Base-by-base conservation (phyloP, 148 eudicot genomes). In the Amaranthus palmeri region DNA sequence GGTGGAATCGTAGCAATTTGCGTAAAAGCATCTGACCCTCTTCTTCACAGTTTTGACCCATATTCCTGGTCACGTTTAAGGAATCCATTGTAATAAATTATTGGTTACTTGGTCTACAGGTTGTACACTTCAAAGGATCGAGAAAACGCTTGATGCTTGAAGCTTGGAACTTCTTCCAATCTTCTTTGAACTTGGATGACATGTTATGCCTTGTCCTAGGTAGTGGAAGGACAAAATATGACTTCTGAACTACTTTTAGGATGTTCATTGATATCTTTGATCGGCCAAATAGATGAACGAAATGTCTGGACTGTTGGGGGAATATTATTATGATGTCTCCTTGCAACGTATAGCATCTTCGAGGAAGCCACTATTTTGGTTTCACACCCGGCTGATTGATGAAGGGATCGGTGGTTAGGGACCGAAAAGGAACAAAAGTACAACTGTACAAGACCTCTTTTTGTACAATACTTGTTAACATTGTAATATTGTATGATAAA, bases 91-190 rank as follows among this genome's bases (percentile, higher is more conserved):
- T 25, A 25, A 25, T 25, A 25, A 25, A 25, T 50, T 70, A 17
- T 8, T 60, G 70, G 11, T 70, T 42, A 17, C 44, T 45, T 42
- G 51, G 42, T 71, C 64, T 67, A 52, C 86, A 95, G 96, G 97
- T 89, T 4, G 88, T 95, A 77, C 98, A 95, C 75, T 95, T 91
- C 77, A 95, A 95, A 85, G 98, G 98, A 59, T 95, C 96, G 15
- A 86, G 98, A 82, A 93, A 91, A 72, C 88, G 97, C 67, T 88
- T 93, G 56, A 93, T 89, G 98, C 91, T 93, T 4, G 98, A 91
- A 85, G 81, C 98, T 64, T 89, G 98, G 97, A 89, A 91, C 78
- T 93, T 80, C 74, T 86, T 82, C 76, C 82, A 62, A 64, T 79
- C 91, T 44, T 73, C 92, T 56, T 72, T 83, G 58, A 79, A 84